These are phyloP conservation scores for Kazachstania bromeliacearum DNA, from an alignment of 805 yeast genomes.

Conservation along the genomic window DNA sequence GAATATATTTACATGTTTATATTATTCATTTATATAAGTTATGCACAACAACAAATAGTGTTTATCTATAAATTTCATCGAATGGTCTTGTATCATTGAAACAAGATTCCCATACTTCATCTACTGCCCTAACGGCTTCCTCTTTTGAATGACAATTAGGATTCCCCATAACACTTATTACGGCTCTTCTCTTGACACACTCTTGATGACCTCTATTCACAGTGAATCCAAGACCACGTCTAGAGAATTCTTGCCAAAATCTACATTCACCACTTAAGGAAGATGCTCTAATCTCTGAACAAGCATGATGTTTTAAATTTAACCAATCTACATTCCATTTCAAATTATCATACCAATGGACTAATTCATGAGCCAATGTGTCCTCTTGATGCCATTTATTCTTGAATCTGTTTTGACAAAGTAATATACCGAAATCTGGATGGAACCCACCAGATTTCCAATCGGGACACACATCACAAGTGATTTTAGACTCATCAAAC, in stretches of 20 bases:
- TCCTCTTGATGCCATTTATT: constrained; percentile 82
- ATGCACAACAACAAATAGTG: neutral
- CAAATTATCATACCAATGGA: constrained; percentile 86
- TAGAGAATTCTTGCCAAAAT: constrained; percentile 68
- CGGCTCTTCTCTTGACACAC: constrained; percentile 85
- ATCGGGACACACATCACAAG: constrained; percentile 79
- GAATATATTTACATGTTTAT: constrained; percentile 1
- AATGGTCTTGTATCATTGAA: constrained; percentile 93
- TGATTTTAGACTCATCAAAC: constrained; percentile 32
- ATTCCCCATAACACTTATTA: constrained; percentile 73
- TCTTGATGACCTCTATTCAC: constrained; percentile 79
- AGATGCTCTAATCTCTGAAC: constrained; percentile 92
- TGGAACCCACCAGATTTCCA: constrained; percentile 86
- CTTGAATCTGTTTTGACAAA: constrained; percentile 74
- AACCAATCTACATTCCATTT: constrained; percentile 82
- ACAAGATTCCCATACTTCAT: constrained; percentile 86
- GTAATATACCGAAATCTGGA: constrained; percentile 75
- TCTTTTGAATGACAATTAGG: constrained; percentile 67
- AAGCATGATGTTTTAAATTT: constrained; percentile 86
- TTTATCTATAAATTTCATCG: constrained; percentile 71
- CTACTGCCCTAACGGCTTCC: constrained; percentile 71
- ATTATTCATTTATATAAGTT: neutral
- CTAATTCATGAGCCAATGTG: constrained; percentile 82
- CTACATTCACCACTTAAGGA: constrained; percentile 93
- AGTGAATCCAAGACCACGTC: constrained; percentile 31